A percentile compares a stretch with the other conserved stretches of the same genome.
Evolutionary conservation across 495 filamentous ascomycete species (phyloP).

Genomic region (Usnea hakonensis): DNA sequence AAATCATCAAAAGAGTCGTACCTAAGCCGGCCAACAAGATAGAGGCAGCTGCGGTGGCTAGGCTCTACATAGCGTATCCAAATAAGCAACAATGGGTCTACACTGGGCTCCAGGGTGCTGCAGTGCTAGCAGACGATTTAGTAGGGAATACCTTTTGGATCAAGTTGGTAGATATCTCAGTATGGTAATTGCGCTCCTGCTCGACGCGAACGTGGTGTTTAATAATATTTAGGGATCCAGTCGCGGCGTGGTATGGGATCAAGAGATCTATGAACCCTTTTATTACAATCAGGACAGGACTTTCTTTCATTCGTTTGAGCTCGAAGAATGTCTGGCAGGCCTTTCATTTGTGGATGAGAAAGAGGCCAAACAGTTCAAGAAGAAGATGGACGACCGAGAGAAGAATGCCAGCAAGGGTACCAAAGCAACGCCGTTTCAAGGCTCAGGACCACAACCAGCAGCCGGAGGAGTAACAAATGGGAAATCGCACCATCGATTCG

Average conservation of each 20-base stretch:
- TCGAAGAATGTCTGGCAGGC: conserved; percentile 81
- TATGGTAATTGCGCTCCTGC: conserved; percentile 40
- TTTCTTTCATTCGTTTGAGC: conserved; percentile 95
- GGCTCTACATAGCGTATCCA: conserved; percentile 89
- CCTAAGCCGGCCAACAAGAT: conserved; percentile 94
- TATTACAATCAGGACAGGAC: conserved; percentile 90
- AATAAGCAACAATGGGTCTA: conserved; percentile 83
- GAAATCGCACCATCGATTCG: conserved; percentile 40
- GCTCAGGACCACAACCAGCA: conserved; percentile 40
- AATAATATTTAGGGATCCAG: conserved; percentile 51
- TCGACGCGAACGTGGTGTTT: not conserved
- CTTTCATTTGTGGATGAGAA: conserved; percentile 93
- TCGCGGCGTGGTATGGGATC: conserved; percentile 94
- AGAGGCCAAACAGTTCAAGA: conserved; percentile 87
- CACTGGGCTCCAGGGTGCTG: conserved; percentile 86
- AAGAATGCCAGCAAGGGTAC: conserved; percentile 89
- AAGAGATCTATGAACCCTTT: conserved; percentile 93
- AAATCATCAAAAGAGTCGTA: conserved; percentile 82
- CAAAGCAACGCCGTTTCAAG: conserved; percentile 61
- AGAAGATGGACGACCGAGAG: conserved; percentile 90
- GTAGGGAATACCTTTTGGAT: conserved; percentile 95
- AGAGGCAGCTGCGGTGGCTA: conserved; percentile 83
- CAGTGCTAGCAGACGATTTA: conserved; percentile 87
- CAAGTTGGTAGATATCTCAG: conserved; percentile 93
- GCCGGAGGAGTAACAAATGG: conserved; percentile 34